Evolutionary conservation across 768 basidiomycete genomes (phyloP), one percentile per base, ranked within the genome.

Genomic region (Polyporus arcularius): DNA sequence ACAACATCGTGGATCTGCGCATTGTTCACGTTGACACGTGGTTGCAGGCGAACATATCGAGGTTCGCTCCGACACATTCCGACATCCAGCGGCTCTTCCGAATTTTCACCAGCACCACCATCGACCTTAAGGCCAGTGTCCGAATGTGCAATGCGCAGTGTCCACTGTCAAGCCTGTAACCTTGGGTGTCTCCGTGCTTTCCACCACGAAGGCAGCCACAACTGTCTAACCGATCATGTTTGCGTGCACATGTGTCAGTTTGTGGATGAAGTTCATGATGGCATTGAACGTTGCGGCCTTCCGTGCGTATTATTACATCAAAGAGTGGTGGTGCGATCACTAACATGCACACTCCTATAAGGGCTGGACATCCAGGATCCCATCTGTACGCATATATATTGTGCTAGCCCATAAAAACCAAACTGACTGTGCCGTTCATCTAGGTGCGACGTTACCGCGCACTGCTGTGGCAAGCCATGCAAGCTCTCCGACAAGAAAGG

Each of bases 401-500:
- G 6, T 61, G 42, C 26, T 9, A 55, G 35, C 41, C 35, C 38
- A 47, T n/a, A 55, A 10, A 4, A n/a, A n/a, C n/a, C n/a, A n/a
- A n/a, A n/a, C n/a, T n/a, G n/a, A n/a, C n/a, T n/a, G n/a, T n/a
- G n/a, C n/a, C n/a, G n/a, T n/a, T n/a, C n/a, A n/a, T n/a, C n/a
- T n/a, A 88, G 87, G 57, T 88, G 86, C 61, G 71, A 78, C 32
- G 75, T 80, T 1, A 79, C 76, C 30, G 66, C 72, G 26, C 81
- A 88, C 70, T 61, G 86, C 2, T 88, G 86, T 48, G 87, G 85
- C 8, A 73, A 80, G 50, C 66, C 70, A 9, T 88, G 87, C 67
- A 68, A 67, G 38, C 72, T 85, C 12, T 65, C 66, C 3, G 80
- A 77, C 35, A 82, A 75, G 55, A 70, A 71, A 41, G 86, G 86